Base-by-base conservation (phyloP, 1,139 yeast species). In the Pichia sp. region DNA sequence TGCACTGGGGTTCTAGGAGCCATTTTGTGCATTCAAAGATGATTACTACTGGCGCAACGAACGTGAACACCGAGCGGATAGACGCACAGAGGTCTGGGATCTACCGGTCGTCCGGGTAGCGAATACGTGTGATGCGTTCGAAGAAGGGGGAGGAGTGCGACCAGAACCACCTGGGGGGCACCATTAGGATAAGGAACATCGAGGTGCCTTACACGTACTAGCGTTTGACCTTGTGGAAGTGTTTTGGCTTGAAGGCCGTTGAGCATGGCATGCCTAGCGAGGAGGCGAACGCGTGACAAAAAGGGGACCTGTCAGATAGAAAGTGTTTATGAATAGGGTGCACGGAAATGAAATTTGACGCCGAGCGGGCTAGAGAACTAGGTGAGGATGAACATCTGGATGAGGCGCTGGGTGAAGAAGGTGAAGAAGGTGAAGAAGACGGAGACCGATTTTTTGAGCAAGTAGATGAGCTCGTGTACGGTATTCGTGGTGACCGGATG, bases 11-110 rank as follows among this genome's bases (percentile, higher is more conserved):
- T 61, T 80, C 84, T 53, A 80, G 69, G 57, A 74, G 78, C 58
- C 81, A 76, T 62, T 80, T 80, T 13, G 76, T 79, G 61, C 78
- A 77, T 64, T 80, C 84, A 59, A 80, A 80, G 23, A 79, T 62
- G 13, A 78, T 75, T 59, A 73, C 74, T 0, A 81, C 83, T 0
- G 84, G 84, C 23, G 78, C 65, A 11, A 81, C 83, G 6, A 59
- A 54, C 1, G 66, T 58, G 58, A 64, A 29, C 56, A 44, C 30
- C 47, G 49, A 44, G 60, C 57, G 38, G 60, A 66, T 38, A 41
- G 34, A 23, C 0, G 60, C 36, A 31, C 67, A 63, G n/a, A 65
- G 55, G 1, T 42, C 45, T 1, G 64, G 47, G 2, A 66, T 50
- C 11, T 55, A 47, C 8, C 54, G 54, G 50, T 66, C 63, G 19